Evolutionary conservation across 2,329 filamentous ascomycete genomes (phyloP), one percentile per base, ranked within the genome.

Genomic region (Sphaerulina vaccinii): DNA sequence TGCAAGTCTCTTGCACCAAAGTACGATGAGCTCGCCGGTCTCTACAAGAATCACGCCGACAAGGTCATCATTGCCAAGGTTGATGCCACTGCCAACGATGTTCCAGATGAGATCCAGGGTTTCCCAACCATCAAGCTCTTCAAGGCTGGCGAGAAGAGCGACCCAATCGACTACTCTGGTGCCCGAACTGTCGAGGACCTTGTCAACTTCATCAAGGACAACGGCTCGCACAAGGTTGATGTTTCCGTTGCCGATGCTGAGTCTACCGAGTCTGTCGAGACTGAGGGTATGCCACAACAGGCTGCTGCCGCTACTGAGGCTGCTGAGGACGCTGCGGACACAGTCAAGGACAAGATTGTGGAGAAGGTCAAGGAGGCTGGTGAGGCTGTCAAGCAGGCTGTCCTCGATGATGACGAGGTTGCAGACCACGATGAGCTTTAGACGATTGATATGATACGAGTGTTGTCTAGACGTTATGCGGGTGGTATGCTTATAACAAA

Each of bases 81-180:
- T 63, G 93, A 99, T 69, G 93, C 93, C 54, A 99, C 93, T 57
- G 75, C 77, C 77, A 99, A 99, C 79, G 93, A 99, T 66, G 89
- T 97, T 52, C 93, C 93, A 52, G 92, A 97, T 74, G 89, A 96
- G 78, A 90, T 99, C 69, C 83, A 89, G 74, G 93, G 93, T 60
- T 99, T 99, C 87, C 93, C 93, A 52, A 99, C 93, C 72, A 96
- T 99, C 83, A 97, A 97, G 83, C 83, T 99, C 63, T 99, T 84
- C 87, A 83, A 89, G 60, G 93, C 93, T 65, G 91, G 90, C 67
- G 80, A 81, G 74, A 99, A 99, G 85, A 80, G 81, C 68, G 78
- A 84, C 63, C 88, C 93, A 54, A 74, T 96, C 58, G 89, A 90
- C 65, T 99, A 96, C 83, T 81, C 79, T 60, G 93, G 93, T 65